Base-by-base conservation (phyloP, 164 flowering plant genomes). In the Macadamia tetraphylla region DNA sequence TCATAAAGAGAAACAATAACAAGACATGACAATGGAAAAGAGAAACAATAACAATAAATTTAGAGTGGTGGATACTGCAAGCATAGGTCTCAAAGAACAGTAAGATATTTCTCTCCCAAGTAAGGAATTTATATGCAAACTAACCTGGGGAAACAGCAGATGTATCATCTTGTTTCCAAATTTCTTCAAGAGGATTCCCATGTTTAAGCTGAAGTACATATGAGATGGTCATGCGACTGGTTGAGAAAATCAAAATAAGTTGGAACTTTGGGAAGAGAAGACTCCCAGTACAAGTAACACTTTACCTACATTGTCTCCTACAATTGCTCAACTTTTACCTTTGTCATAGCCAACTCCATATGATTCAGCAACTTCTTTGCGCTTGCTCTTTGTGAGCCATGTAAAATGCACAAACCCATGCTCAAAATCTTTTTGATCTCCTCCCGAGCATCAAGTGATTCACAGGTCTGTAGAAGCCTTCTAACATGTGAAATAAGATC, bases 401-500 rank as follows among this genome's bases (percentile, higher is more conserved):
- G 83, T 73, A 94, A 74, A 62, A 94, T 63, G 62, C 81, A 82
- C 14, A 77, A 49, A 44, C 89, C 89, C 69, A 91, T 46, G 53
- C 71, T 81, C 63, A 94, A 67, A 64, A 89, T 81, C 81, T 83
- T 85, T 66, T 82, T 82, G 69, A 86, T 65, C 13, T 84, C 84
- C 52, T 80, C 87, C 3, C 46, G 73, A 32, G 91, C 82, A 58
- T 80, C 79, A 53, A 84, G 64, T 23, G 88, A 67, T 73, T 84
- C 74, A 68, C 93, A 87, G 8, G 73, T 78, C 61, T 81, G 62
- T 30, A 87, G 53, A 67, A 85, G 73, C 69, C 64, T 80, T 8
- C 56, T 57, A 62, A 84, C 89, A 84, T 87, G 90, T 49, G 87
- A 62, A 68, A 87, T 77, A 46, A 94, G 79, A 66, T 84, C 85